Evolutionary conservation across 352 stramenopile genomes (phyloP), one percentile per base, ranked within the genome.

Genomic region (Albugo laibachii): DNA sequence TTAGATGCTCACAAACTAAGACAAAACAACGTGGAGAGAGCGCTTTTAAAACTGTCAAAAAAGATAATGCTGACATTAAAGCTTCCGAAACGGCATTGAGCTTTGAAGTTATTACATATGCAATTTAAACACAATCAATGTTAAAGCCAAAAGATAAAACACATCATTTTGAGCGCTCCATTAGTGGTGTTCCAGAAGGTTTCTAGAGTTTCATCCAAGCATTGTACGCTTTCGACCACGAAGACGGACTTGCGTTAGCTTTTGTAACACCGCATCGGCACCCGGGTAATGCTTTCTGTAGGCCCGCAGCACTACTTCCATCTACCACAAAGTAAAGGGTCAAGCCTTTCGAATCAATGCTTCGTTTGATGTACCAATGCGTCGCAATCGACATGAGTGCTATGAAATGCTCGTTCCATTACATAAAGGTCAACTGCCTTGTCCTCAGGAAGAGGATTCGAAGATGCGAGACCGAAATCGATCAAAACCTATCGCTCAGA

Each of bases 351-450:
- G 24, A 48, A 45, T 12, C 45, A 11, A 15, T 38, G 24, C 11
- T 0, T 36, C 34, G 20, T 14, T 12, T n/a, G 10, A 58, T 58
- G 20, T 49, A 85, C 74, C 59, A 94, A 55, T 4, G 72, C 49
- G 36, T 94, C 67, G 27, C 81, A 86, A 40, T 92, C 73, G 34
- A 86, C 62, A 52, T 96, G 85, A 8, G 83, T 94, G 44, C 78
- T 92, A 53, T 76, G 66, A 59, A 96, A 93, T 2, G 85, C 85
- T 37, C 85, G 76, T 56, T 96, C 85, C 65, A 96, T 84, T 27
- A 95, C 85, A 56, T 96, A 96, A 11, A 96, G 62, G 36, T 96
- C 85, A 12, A 96, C 85, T 14, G 81, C 85, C 50, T 93, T 94
- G 56, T 96, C 85, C 45, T 96, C 85, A 6, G 74, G 73, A 36